phyloP scores from a whole-genome alignment of 257 asterid species.

The Fraxinus anomala region DNA sequence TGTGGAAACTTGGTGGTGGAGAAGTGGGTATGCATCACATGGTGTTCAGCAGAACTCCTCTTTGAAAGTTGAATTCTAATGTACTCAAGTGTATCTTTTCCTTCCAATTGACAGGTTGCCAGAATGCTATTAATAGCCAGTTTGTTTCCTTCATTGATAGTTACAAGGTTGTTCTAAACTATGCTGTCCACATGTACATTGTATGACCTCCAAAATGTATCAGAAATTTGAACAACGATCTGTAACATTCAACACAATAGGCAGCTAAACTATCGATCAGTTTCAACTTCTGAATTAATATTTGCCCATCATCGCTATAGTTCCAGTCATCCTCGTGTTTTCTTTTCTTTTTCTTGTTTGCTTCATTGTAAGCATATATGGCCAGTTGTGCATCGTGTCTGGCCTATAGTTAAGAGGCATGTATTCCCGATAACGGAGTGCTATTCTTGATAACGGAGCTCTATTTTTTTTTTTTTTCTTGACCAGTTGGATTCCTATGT shows the following conservation, averaged over 20 bases:
- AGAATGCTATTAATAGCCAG: conserved; percentile 8
- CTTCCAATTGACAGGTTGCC: conserved; percentile 3
- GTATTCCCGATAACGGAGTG: neutral
- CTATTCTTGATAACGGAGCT: too few relatives aligned
- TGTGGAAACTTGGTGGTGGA: conserved; percentile 9
- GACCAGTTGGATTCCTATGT: neutral
- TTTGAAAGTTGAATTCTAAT: neutral
- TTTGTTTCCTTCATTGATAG: neutral
- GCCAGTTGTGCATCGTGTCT: neutral
- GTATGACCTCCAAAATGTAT: conserved; percentile 1
- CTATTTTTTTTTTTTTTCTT: too few relatives aligned
- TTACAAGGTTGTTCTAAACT: conserved; percentile 24
- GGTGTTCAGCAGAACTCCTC: conserved; percentile 5
- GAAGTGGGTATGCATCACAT: neutral
- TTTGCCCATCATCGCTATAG: neutral
- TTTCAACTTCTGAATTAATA: neutral
- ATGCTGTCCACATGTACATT: conserved; percentile 26
- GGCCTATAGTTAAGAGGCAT: neutral
- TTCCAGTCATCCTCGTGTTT: neutral
- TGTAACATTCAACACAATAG: conserved; percentile 20
- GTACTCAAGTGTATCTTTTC: neutral
- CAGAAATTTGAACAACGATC: neutral
- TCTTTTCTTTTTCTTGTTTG: neutral
- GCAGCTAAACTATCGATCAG: neutral
- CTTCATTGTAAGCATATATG: neutral